Percentiles rank a stretch among this genome's conserved stretches.
phyloP scores from a whole-genome alignment of 2,329 filamentous ascomycete species.

The Coniochaeta prunicola region DNA sequence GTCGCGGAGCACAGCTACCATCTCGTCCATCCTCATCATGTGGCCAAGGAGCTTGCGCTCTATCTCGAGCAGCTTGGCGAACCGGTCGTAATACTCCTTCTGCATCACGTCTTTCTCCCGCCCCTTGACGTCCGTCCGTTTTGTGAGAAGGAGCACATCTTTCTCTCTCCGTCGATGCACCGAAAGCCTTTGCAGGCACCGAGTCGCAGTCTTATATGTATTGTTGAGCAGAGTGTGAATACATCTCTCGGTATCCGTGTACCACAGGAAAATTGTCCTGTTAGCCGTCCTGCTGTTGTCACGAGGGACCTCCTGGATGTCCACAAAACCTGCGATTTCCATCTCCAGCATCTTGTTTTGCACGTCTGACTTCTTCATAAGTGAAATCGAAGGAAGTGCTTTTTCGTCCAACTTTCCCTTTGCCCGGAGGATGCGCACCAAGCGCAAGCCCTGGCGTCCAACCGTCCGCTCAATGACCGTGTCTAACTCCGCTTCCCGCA shows the following conservation, averaged over 20 bases:
- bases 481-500: constrained; percentile 76
- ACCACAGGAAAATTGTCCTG: constrained; percentile 87
- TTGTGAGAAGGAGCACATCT: constrained; percentile 70
- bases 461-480: constrained; percentile 72
- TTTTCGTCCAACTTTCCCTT: constrained; percentile 96
- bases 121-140: constrained; percentile 78
- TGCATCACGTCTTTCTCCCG: constrained; percentile 76
- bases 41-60: constrained; percentile 72
- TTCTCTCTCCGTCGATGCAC: constrained; percentile 67
- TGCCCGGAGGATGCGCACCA: constrained; percentile 77
- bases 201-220: constrained; percentile 83
- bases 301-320: constrained; percentile 89
- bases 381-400: constrained; percentile 68
- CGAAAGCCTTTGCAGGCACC: constrained; percentile 72
- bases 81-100: constrained; percentile 61
- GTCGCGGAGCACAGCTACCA: constrained; percentile 78
- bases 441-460: constrained; percentile 67
- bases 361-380: constrained; percentile 80
- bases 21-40: constrained; percentile 72
- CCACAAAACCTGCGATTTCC: constrained; percentile 78
- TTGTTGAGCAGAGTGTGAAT: constrained; percentile 67
- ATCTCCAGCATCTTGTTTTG: constrained; percentile 79
- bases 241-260: constrained; percentile 71
- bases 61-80: constrained; percentile 52
- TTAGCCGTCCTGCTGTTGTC: constrained; percentile 76